These are phyloP conservation scores for Ophiocordyceps camponoti-rufipedis DNA, from an alignment of 2,329 filamentous ascomycete species.

Conservation along the genomic window DNA sequence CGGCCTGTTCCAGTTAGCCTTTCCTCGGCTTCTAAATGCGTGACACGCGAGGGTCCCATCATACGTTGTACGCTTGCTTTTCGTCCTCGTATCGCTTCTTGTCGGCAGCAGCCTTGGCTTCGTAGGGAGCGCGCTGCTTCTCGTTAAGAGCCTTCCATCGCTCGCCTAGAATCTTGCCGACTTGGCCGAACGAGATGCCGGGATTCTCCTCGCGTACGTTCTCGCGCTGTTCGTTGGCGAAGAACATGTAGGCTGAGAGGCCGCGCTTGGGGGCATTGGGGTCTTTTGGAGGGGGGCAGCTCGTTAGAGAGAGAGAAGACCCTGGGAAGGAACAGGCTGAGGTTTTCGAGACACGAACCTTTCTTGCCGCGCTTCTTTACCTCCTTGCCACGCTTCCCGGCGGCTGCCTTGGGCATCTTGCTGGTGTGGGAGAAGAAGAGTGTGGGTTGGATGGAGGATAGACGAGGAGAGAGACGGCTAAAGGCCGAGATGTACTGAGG, in stretches of 20 bases:
- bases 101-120: slow-evolving; percentile 88
- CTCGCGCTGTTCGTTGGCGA: slow-evolving; percentile 97
- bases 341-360: slow-evolving; percentile 23
- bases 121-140: slow-evolving; percentile 83
- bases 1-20: slow-evolving; percentile 27
- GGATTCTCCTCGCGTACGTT: slow-evolving; percentile 98
- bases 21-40: neutral
- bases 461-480: neutral
- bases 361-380: slow-evolving; percentile 41
- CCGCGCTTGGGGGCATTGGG: slow-evolving; percentile 98
- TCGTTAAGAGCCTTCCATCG: slow-evolving; percentile 95
- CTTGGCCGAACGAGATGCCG: slow-evolving; percentile 94
- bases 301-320: too few species aligned
- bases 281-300: slow-evolving; percentile 33
- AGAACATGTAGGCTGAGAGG: slow-evolving; percentile 99
- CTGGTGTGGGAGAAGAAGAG: slow-evolving; percentile 8
- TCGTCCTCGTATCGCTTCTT: slow-evolving; percentile 99
- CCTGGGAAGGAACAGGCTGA: too few species aligned
- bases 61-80: slow-evolving; percentile 83
- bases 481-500: neutral
- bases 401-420: slow-evolving; percentile 41
- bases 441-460: neutral
- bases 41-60: neutral
- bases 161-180: slow-evolving; percentile 95
- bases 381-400: slow-evolving; percentile 34